Evolutionary conservation across 75 land plant genomes (phyloP).

Genomic region (Adiantum capillusveneris): DNA sequence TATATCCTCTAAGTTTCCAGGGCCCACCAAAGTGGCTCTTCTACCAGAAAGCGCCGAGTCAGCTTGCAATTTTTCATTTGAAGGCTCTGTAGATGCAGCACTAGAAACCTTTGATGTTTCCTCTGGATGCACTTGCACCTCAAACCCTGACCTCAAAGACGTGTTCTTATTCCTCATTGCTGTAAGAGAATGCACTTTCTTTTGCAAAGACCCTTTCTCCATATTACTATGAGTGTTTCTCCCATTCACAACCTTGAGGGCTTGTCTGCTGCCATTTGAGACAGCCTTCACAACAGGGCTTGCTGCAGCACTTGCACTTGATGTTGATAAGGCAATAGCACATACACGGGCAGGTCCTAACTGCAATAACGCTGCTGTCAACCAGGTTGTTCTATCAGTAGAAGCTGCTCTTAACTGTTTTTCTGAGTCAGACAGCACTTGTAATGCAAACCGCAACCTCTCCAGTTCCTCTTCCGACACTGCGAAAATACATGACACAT

Average conservation of each 20-base stretch:
- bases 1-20: slow-evolving; percentile 19
- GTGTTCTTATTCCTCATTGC: not conserved
- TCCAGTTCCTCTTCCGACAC: slow-evolving; percentile 25
- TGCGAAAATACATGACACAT: too few relatives aligned
- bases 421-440: slow-evolving; percentile 34
- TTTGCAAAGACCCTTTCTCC: not conserved
- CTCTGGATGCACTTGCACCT: not conserved
- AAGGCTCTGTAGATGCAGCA: not conserved
- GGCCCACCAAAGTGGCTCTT: not conserved
- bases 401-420: slow-evolving; percentile 31
- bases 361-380: slow-evolving; percentile 38
- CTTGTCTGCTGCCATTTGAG: not conserved
- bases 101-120: not conserved
- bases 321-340: not conserved
- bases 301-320: not conserved
- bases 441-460: slow-evolving; percentile 25
- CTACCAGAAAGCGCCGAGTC: not conserved
- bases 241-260: not conserved
- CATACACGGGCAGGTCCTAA: slow-evolving; percentile 23
- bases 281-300: not conserved
- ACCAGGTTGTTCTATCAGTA: slow-evolving; percentile 31
- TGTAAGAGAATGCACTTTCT: not conserved
- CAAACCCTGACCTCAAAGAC: not conserved
- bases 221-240: not conserved
- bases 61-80: not conserved